Evolutionary conservation across 2,329 filamentous ascomycete genomes (phyloP), one percentile per base, ranked within the genome.

Genomic region (Clonostachys sp.): DNA sequence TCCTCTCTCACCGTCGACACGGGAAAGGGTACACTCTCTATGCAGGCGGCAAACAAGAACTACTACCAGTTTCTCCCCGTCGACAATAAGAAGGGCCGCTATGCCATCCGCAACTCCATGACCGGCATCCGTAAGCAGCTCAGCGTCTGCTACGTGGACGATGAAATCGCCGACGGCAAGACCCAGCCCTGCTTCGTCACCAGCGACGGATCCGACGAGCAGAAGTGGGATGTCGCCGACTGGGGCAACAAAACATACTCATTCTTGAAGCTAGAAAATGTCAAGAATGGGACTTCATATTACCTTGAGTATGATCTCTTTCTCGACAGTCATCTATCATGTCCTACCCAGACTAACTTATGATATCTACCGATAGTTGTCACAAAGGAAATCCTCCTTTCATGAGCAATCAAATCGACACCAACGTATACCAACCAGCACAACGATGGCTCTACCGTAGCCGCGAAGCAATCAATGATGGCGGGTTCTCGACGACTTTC

Each of bases 381-480:
- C 61, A 67, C 33, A 58, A 57, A 7, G 56, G 58, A 3, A 59
- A 57, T 17, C 57, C 62, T 3, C 55, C 56, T 3, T 66, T 61
- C 33, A 61, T 67, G 61, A 61, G 55, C 44, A 53, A 51, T 7
- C 52, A 61, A 4, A 51, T 57, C 10, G 51, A 58, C 30, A 53
- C 51, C 1, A 45, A 53, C 2, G 52, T 54, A 1, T 52, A 53
- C 3, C 60, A 65, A 44, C 52, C 53, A 2, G 61, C 62, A 1
- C 64, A 66, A 36, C 62, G 60, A 10, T 68, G 64, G 64, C 50
- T 66, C 40, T 57, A 66, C 54, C 60, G 57, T 5, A 65, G 62
- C 14, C 57, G 55, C 1, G 54, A 52, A 2, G 34, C 55, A 1
- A 58, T 68, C 0, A 47, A 67, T 33, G 60, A 67, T 13, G 57